These are phyloP conservation scores for Sporothrix globosa DNA, from an alignment of 2,329 filamentous ascomycete species.

Conservation along the genomic window DNA sequence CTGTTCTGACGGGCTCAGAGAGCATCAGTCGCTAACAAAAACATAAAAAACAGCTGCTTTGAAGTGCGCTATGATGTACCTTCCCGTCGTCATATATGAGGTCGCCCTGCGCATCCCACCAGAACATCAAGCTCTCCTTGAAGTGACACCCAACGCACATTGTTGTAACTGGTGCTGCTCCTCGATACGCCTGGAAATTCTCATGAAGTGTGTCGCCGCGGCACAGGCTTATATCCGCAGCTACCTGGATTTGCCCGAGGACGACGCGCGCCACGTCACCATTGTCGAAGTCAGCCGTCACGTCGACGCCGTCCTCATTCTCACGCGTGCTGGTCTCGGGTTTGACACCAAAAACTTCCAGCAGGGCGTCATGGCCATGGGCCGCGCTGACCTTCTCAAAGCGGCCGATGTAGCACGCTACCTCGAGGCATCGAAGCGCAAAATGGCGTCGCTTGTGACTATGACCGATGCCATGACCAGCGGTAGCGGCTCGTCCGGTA, in stretches of 20 bases:
- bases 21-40: not conserved
- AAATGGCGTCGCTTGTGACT: constrained; percentile 29
- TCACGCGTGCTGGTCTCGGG: constrained; percentile 32
- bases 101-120: constrained; percentile 33
- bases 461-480: constrained; percentile 1
- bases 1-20: not conserved
- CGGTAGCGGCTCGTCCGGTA: not conserved
- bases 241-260: constrained; percentile 33
- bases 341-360: constrained; percentile 32
- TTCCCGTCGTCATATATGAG: constrained; percentile 37
- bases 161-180: constrained; percentile 38
- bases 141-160: not conserved
- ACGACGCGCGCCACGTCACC: constrained; percentile 29
- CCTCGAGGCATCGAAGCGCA: constrained; percentile 32
- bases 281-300: constrained; percentile 35
- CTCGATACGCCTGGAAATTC: constrained; percentile 32
- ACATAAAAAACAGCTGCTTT: constrained; percentile 28
- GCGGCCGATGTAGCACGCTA: constrained; percentile 32
- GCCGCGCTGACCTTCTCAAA: constrained; percentile 26
- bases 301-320: constrained; percentile 35
- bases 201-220: constrained; percentile 35
- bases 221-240: constrained; percentile 35
- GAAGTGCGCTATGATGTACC: constrained; percentile 33
- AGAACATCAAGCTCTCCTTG: constrained; percentile 23
- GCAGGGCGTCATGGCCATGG: not conserved